Evolutionary conservation across 2,329 filamentous ascomycete species (phyloP).

Genomic region (Lecanicillium sp.): DNA sequence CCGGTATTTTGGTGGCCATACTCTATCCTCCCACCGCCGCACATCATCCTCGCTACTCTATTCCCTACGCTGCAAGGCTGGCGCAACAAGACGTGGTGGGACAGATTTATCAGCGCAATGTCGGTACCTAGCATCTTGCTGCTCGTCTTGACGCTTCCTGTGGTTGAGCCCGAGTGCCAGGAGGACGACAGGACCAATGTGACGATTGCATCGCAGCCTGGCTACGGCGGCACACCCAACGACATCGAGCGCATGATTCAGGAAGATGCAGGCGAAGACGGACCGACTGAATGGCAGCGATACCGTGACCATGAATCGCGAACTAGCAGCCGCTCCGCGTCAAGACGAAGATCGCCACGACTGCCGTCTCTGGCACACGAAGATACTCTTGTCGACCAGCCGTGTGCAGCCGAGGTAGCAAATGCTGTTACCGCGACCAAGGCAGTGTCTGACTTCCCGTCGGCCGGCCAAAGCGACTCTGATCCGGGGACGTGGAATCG

Average conservation of each 20-base stretch:
- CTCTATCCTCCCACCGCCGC: constrained; percentile 62
- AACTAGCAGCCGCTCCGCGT: constrained; percentile 19
- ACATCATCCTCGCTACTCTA: constrained; percentile 64
- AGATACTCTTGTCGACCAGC: constrained; percentile 14
- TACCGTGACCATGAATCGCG: constrained; percentile 39
- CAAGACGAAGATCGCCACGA: constrained; percentile 15
- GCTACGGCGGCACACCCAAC: not conserved
- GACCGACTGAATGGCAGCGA: constrained; percentile 53
- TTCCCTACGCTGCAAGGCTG: constrained; percentile 85
- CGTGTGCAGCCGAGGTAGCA: not conserved
- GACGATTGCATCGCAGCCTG: constrained; percentile 4
- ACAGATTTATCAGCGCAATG: constrained; percentile 72
- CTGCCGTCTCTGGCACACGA: constrained; percentile 20
- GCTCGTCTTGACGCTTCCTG: constrained; percentile 82
- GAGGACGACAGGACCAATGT: constrained; percentile 30
- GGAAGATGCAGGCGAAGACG: not conserved
- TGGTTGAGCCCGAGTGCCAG: constrained; percentile 67
- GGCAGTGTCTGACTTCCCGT: constrained; percentile 28
- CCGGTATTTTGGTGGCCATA: constrained; percentile 78
- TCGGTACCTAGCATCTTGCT: constrained; percentile 89
- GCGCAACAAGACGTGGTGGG: constrained; percentile 76
- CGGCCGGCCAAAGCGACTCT: constrained; percentile 28
- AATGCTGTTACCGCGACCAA: constrained; percentile 14
- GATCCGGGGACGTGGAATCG: constrained; percentile 69
- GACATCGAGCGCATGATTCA: not conserved